phyloP scores from a whole-genome alignment of 371 early-diverging fungal genomes.

The Rhizopus arrhizus region DNA sequence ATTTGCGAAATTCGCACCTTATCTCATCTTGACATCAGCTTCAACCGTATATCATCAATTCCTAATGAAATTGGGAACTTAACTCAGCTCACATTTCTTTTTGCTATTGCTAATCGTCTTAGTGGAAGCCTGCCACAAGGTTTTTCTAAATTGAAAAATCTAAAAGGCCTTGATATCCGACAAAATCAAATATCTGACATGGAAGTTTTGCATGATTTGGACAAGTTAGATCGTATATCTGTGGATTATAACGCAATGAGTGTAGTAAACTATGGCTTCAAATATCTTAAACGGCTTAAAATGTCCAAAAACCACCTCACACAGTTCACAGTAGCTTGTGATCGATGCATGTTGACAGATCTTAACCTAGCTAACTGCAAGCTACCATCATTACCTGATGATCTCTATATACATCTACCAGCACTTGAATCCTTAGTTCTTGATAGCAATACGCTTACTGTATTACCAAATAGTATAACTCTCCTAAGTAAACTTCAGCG shows the following conservation, averaged over 20 bases:
- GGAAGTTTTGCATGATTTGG: slow-evolving; percentile 59
- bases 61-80: slow-evolving; percentile 78
- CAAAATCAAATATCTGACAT: slow-evolving; percentile 73
- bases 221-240: slow-evolving; percentile 63
- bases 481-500: slow-evolving; percentile 51
- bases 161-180: slow-evolving; percentile 77
- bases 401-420: slow-evolving; percentile 59
- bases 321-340: slow-evolving; percentile 39
- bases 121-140: slow-evolving; percentile 69
- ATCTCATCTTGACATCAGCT: slow-evolving; percentile 77
- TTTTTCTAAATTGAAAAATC: slow-evolving; percentile 60
- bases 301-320: slow-evolving; percentile 63
- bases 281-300: slow-evolving; percentile 43
- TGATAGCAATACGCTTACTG: slow-evolving; percentile 75
- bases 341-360: slow-evolving; percentile 31
- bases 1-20: slow-evolving; percentile 66
- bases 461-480: slow-evolving; percentile 67
- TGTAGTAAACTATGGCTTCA: slow-evolving; percentile 46
- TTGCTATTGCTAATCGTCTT: slow-evolving; percentile 75
- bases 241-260: slow-evolving; percentile 73
- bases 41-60: slow-evolving; percentile 76
- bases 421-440: slow-evolving; percentile 63
- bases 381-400: slow-evolving; percentile 67
- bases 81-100: slow-evolving; percentile 60
- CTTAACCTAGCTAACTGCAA: slow-evolving; percentile 74